These are phyloP conservation scores for Kodamaea restingae DNA, from an alignment of 805 yeast genomes.

Conservation along the genomic window DNA sequence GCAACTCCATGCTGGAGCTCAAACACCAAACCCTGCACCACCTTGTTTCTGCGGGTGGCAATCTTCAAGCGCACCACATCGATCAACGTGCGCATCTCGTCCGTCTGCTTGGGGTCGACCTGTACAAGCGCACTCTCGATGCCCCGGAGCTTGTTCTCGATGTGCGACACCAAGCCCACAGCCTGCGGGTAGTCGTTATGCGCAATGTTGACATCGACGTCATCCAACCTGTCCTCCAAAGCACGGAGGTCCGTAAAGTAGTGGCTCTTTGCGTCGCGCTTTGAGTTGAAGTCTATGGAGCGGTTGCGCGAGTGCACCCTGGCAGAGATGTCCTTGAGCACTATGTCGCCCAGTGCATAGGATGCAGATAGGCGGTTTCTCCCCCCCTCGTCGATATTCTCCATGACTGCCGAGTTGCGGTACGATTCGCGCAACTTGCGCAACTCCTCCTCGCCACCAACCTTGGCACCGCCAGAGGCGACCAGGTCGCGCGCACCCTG, in stretches of 20 bases:
- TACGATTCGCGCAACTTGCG: constrained; percentile 39
- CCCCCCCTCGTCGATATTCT: constrained; percentile 24
- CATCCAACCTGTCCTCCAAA: constrained; percentile 62
- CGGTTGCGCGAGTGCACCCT: constrained; percentile 59
- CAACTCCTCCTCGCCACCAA: constrained; percentile 25
- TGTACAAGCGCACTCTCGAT: constrained; percentile 24
- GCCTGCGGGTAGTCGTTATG: constrained; percentile 51
- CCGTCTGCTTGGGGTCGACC: constrained; percentile 11
- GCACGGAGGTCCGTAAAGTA: constrained; percentile 45
- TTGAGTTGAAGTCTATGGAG: constrained; percentile 40
- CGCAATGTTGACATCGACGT: constrained; percentile 63
- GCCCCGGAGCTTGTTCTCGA: constrained; percentile 28
- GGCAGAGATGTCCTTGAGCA: constrained; percentile 54
- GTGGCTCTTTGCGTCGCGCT: constrained; percentile 23
- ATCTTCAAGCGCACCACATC: constrained; percentile 43
- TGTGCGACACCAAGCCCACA: constrained; percentile 38
- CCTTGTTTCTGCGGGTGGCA: constrained; percentile 31
- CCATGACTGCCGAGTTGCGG: constrained; percentile 51
- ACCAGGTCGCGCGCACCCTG: constrained; percentile 14
- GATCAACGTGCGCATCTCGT: constrained; percentile 28
- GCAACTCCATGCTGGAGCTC: constrained; percentile 35
- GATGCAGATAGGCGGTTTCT: constrained; percentile 21
- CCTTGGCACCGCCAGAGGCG: constrained; percentile 1
- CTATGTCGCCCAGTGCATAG: constrained; percentile 34
- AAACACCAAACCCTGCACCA: constrained; percentile 35